A percentile compares a stretch with the other conserved stretches of the same genome.
Evolutionary conservation across 768 basidiomycete species (phyloP).

Genomic region (Russula earlei): DNA sequence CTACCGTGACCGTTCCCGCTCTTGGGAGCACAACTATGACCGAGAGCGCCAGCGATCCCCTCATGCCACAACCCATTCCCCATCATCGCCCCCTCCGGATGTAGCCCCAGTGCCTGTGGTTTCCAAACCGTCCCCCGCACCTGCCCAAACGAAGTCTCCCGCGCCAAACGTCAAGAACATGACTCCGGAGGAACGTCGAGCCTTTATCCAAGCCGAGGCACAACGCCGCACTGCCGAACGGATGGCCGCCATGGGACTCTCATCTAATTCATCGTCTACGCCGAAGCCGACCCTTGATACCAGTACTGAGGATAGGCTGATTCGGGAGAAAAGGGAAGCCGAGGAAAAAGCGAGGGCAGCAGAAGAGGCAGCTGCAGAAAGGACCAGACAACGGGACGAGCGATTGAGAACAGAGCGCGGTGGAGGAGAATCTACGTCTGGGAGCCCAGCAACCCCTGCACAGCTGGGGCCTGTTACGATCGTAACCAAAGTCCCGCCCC

Average conservation of each 20-base stretch:
- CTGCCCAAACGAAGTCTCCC: slow-evolving; percentile 49
- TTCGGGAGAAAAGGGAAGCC: slow-evolving; percentile 81
- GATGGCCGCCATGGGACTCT: slow-evolving; percentile 75
- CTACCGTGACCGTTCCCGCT: slow-evolving; percentile 23
- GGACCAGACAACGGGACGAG: slow-evolving; percentile 63
- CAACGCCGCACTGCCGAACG: slow-evolving; percentile 76
- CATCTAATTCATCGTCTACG: slow-evolving; percentile 31
- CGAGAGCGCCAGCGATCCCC: slow-evolving; percentile 26
- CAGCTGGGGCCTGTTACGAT: slow-evolving; percentile 23
- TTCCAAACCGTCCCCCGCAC: slow-evolving; percentile 40
- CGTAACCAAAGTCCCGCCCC: slow-evolving; percentile 32
- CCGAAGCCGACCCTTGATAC: slow-evolving; percentile 55
- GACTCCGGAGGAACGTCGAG: slow-evolving; percentile 76
- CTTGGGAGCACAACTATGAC: slow-evolving; percentile 24
- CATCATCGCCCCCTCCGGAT: slow-evolving; percentile 42
- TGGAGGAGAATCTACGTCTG: slow-evolving; percentile 34
- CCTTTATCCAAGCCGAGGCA: slow-evolving; percentile 70
- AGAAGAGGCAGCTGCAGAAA: slow-evolving; percentile 71
- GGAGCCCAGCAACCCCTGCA: slow-evolving; percentile 26
- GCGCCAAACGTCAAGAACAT: slow-evolving; percentile 60
- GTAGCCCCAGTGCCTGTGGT: slow-evolving; percentile 32
- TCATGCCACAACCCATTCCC: slow-evolving; percentile 35
- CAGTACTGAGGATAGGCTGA: slow-evolving; percentile 75
- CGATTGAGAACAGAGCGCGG: slow-evolving; percentile 70
- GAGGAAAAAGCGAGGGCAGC: slow-evolving; percentile 75